phyloP scores from a whole-genome alignment of 139 green algal species.

The Trebouxia sp. region DNA sequence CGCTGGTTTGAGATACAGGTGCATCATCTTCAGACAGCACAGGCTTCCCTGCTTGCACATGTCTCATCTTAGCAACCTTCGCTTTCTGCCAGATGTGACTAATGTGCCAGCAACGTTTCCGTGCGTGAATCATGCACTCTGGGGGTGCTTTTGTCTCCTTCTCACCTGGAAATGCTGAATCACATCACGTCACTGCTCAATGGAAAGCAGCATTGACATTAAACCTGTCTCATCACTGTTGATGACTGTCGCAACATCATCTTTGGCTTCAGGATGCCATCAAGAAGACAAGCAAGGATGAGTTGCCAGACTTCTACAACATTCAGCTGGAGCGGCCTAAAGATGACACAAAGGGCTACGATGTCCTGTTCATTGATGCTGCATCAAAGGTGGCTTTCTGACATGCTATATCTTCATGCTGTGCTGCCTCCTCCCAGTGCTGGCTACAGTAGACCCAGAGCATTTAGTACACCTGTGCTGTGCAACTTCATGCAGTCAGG shows the following conservation, averaged over 20 bases:
- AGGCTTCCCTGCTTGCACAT: too few species aligned
- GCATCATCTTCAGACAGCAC: too few species aligned
- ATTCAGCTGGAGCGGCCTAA: constrained; percentile 83
- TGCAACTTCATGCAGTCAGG: too few species aligned
- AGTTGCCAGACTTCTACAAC: constrained; percentile 96
- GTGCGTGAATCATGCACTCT: neutral
- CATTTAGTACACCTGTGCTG: too few species aligned
- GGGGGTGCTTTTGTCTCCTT: too few species aligned
- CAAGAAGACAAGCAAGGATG: constrained; percentile 70
- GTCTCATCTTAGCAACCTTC: neutral
- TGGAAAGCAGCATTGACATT: too few species aligned
- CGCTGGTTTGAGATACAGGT: constrained; percentile 95
- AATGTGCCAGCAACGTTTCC: neutral
- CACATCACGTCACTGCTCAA: too few species aligned
- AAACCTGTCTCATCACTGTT: neutral
- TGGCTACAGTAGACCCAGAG: neutral
- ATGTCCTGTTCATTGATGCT: constrained; percentile 92
- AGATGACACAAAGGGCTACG: constrained; percentile 72
- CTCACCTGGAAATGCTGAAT: too few species aligned
- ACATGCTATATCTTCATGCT: neutral
- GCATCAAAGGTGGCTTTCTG: constrained; percentile 82
- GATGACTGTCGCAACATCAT: neutral
- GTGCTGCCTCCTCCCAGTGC: neutral
- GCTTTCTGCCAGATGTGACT: neutral
- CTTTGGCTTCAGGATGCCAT: constrained; percentile 64